Conservation (phyloP, 768 basidiomycete genomes). For the Boletus pseudopeckii region DNA sequence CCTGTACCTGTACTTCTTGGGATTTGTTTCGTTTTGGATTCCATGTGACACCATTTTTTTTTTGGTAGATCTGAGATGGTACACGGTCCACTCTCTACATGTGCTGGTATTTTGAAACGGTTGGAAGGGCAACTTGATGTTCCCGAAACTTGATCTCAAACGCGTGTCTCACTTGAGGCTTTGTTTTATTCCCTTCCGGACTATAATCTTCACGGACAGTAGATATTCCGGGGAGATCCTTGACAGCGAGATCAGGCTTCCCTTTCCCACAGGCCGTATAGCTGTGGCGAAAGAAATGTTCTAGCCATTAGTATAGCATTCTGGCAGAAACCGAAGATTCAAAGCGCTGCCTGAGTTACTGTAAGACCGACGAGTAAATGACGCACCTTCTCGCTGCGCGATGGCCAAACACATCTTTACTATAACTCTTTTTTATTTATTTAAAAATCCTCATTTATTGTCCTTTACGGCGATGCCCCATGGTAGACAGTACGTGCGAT, state of each 20-base stretch:
- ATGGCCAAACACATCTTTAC: too few species aligned
- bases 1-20: conserved; percentile 12
- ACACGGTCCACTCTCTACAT: not conserved
- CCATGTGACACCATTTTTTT: not conserved
- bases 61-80: conserved; percentile 5
- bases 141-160: conserved; percentile 1
- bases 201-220: not conserved
- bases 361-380: not conserved
- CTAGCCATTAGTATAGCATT: not conserved
- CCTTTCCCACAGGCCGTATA: not conserved
- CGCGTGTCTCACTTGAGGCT: not conserved
- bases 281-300: not conserved
- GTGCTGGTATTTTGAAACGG: not conserved
- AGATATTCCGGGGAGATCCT: too few species aligned
- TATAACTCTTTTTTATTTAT: not conserved
- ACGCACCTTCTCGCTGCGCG: not conserved
- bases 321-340: not conserved
- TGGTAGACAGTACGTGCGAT: too few species aligned
- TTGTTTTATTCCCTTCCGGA: not conserved
- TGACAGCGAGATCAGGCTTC: not conserved
- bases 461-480: too few species aligned
- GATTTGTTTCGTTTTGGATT: not conserved
- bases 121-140: conserved; percentile 9
- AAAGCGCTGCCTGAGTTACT: too few species aligned
- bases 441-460: too few species aligned